Evolutionary conservation across 257 asterid species (phyloP), one percentile per base, ranked within the genome.

Genomic region (Gentiana dahurica): DNA sequence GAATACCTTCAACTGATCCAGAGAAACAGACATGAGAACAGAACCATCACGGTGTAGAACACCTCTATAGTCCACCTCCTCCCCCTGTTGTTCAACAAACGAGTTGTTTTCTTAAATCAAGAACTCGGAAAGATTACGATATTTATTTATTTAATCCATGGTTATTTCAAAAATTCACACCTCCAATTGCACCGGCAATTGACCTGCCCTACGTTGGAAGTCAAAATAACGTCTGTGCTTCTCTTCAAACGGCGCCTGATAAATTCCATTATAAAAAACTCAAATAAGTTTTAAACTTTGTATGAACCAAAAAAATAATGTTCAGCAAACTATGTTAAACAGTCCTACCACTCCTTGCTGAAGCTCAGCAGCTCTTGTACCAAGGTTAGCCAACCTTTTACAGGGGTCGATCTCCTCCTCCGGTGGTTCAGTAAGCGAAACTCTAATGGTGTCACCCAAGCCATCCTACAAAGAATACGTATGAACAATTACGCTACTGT

Each of bases 1-100:
- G 55, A 55, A 12, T 43, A 91, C 99, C 99, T 92, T 88, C 75
- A 92, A 72, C 74, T 84, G 95, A 82, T 92, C 89, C 75, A 88
- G 79, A 53, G 95, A 72, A 73, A 88, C 85, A 3, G 99, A 77
- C 99, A 92, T 78, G 71, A 92, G 77, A 69, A 92, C 97, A 9
- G 99, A 92, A 64, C 99, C 99, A 81, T 92, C 99, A 64, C 97
- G 97, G 69, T 88, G 99, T 72, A 92, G 87, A 58, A 70, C 95
- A n/a, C 97, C 97, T 70, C 99, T 78, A 71, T 72, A 92, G 63
- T 92, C 99, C 58, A 92, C 99, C 64, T 83, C 99, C 64, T 92
- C 99, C 43, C 97, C 99, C 99, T 92, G 73, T 61, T 62, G 57
- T 37, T 51, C 48, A 66, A 51, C 34, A 49, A 57, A 48, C 56